A percentile compares a stretch with the other conserved stretches of the same genome.
phyloP scores from a whole-genome alignment of 352 stramenopile species.

The Pythium apleroticum region DNA sequence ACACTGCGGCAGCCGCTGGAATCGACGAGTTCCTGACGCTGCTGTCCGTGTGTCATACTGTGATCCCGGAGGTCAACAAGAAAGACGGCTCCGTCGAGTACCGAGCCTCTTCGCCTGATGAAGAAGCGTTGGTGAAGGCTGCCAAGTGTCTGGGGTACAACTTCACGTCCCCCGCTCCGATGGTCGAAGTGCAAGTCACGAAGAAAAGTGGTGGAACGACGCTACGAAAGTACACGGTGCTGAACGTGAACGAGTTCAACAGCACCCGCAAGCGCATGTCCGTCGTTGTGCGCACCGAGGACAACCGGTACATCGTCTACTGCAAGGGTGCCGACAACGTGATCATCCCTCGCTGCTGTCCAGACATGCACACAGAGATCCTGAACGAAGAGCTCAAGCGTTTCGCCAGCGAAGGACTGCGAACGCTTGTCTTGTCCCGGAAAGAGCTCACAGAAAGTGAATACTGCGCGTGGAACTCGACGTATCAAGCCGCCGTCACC shows the following conservation, averaged over 20 bases:
- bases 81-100: constrained; percentile 65
- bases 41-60: constrained; percentile 72
- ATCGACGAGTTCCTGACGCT: constrained; percentile 77
- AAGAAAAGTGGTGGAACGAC: constrained; percentile 36
- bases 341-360: constrained; percentile 66
- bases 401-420: constrained; percentile 82
- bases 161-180: constrained; percentile 69
- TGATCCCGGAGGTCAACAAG: constrained; percentile 63
- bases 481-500: constrained; percentile 63
- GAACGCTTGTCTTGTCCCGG: constrained; percentile 76
- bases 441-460: constrained; percentile 57
- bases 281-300: constrained; percentile 84
- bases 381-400: constrained; percentile 63
- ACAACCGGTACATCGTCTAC: constrained; percentile 51
- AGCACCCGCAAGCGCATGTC: constrained; percentile 98
- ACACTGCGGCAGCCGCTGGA: constrained; percentile 19
- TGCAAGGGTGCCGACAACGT: constrained; percentile 88
- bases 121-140: constrained; percentile 91
- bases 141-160: constrained; percentile 78
- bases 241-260: constrained; percentile 87
- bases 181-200: constrained; percentile 54
- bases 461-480: constrained; percentile 65
- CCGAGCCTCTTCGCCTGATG: constrained; percentile 90
- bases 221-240: constrained; percentile 51
- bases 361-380: constrained; percentile 33